Evolutionary conservation across 305 asterid genomes (phyloP).

Genomic region (Fraxinus latifolia): DNA sequence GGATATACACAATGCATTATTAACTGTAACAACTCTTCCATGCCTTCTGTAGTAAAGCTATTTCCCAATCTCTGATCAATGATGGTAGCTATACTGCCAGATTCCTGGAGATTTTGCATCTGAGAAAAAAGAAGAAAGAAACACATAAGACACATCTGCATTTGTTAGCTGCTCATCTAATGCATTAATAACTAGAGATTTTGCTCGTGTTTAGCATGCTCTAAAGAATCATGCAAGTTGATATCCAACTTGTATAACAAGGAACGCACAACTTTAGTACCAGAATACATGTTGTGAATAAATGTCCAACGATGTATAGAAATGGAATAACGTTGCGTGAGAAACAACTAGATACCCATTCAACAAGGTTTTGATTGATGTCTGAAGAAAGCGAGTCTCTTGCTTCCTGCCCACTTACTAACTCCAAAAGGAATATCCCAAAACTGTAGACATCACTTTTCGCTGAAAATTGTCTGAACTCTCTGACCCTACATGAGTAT

Average conservation of each 20-base stretch:
- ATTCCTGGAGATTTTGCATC: conserved; percentile 67
- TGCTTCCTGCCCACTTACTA: conserved; percentile 74
- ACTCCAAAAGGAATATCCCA: conserved; percentile 83
- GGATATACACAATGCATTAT: conserved; percentile 55
- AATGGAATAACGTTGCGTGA: conserved; percentile 6
- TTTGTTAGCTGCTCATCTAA: background rate
- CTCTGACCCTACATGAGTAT: conserved; percentile 63
- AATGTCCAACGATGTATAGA: background rate
- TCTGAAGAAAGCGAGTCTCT: conserved; percentile 50
- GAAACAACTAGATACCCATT: conserved; percentile 54
- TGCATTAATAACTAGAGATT: background rate
- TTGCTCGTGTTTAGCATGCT: background rate
- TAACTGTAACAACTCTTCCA: conserved; percentile 72
- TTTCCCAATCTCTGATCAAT: conserved; percentile 68
- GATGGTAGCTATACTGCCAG: conserved; percentile 47
- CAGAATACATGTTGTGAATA: background rate
- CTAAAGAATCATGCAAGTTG: background rate
- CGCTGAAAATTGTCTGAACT: conserved; percentile 81
- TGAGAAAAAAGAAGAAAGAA: conserved; percentile 24
- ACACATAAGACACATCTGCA: background rate
- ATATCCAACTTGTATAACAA: background rate
- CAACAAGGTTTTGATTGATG: conserved; percentile 55
- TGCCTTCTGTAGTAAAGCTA: conserved; percentile 77
- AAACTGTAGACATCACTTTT: conserved; percentile 87
- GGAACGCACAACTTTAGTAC: background rate